Base-by-base conservation (phyloP, 1,139 yeast species). In the Suhomyces wounanorum region DNA sequence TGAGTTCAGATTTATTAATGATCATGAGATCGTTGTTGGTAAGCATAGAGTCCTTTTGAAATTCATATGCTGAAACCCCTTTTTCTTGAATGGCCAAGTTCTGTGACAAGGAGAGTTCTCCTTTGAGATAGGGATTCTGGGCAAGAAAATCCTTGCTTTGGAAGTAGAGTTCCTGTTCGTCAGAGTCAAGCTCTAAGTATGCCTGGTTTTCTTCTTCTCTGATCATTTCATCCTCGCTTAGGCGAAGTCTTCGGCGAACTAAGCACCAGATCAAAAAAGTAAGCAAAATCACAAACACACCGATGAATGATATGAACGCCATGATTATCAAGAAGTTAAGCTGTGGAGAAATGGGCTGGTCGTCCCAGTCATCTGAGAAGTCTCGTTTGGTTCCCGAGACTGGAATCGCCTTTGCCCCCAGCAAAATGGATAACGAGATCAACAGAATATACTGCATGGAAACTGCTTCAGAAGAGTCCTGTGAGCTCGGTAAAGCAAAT, bases 21-120 rank as follows among this genome's bases (percentile, higher is more conserved):
- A 92, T 87, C 53, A 81, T 62, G 18, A 87, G 68, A 59, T 80
- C 87, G 67, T 79, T 84, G 61, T 75, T 81, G 45, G 81, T 83
- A 52, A 83, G 70, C 71, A 80, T 83, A 14, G 74, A 64, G 62
- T 90, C 92, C 42, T 89, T 89, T 53, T 81, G 81, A 65, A 95
- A 94, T 62, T 90, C 96, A 95, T 96, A 94, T 0, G 99, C 99
- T 28, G 81, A 74, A 0, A 95, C 86, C 0, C 97, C 99, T 67
- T 89, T 91, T 61, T 95, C 99, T 62, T 90, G 96, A 35, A 94
- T 89, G 26, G 75, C 75, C 69, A 80, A 78, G 67, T 70, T 75
- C 65, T 76, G 88, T 46, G 77, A 79, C 51, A 67, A 73, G 48
- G 82, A 70, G 58, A 72, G 66, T 46, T 69, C 73, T 39, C 73